These are phyloP conservation scores for Kwoniella dendrophila DNA, from an alignment of 768 basidiomycete genomes.

Conservation along the genomic window DNA sequence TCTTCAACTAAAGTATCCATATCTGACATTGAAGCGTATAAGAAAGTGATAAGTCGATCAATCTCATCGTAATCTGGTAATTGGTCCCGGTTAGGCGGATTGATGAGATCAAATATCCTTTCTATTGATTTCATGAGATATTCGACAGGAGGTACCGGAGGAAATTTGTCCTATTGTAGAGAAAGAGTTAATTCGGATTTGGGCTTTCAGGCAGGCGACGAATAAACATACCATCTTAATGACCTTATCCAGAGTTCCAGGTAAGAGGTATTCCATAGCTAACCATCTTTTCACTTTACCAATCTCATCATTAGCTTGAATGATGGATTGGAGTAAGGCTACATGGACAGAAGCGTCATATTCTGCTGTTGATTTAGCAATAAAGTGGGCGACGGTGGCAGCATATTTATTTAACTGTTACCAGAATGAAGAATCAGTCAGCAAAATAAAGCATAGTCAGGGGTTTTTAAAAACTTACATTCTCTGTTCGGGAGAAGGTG, in stretches of 20 bases:
- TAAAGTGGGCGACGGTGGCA: not conserved
- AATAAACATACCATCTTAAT: not conserved
- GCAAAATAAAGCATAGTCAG: too few relatives aligned
- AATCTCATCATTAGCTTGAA: not conserved
- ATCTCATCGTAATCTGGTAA: slow-evolving; percentile 10
- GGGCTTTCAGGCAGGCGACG: not conserved
- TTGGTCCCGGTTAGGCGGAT: not conserved
- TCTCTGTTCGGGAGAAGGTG: not conserved
- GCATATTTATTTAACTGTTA: not conserved
- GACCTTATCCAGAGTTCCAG: not conserved
- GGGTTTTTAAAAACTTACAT: slow-evolving; percentile 4
- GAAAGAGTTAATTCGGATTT: not conserved
- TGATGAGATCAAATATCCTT: not conserved
- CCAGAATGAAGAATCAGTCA: not conserved
- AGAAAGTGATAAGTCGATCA: slow-evolving; percentile 16
- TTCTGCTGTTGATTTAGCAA: not conserved
- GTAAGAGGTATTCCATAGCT: slow-evolving; percentile 12
- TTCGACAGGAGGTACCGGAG: slow-evolving; percentile 7
- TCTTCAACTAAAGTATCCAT: slow-evolving; percentile 19
- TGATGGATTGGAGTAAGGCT: slow-evolving; percentile 14
- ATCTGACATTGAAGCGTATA: slow-evolving; percentile 27
- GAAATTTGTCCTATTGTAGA: not conserved
- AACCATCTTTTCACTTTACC: slow-evolving; percentile 18
- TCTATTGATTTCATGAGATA: slow-evolving; percentile 4
- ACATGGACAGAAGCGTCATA: slow-evolving; percentile 1